Percentiles rank a stretch among this genome's conserved stretches.
Conservation (phyloP, 1,284 basidiomycete genomes). For the Ustilago bromivora region DNA sequence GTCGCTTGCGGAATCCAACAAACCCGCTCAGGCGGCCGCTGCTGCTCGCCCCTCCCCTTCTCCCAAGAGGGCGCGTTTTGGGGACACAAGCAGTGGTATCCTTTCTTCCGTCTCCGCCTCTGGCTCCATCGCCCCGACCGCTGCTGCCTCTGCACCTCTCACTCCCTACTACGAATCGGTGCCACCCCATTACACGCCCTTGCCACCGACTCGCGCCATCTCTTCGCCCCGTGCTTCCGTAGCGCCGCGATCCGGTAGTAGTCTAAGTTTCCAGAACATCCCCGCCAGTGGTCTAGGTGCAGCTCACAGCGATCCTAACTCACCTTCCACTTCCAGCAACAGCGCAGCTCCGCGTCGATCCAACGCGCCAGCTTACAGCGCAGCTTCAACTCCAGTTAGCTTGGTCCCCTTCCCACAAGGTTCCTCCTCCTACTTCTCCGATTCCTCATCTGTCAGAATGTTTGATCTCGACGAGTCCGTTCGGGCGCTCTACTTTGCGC, state of each 20-base stretch:
- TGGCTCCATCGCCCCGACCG: slow-evolving; percentile 7
- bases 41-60: slow-evolving; percentile 37
- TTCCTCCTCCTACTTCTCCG: slow-evolving; percentile 30
- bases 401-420: slow-evolving; percentile 33
- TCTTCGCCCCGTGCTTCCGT: slow-evolving; percentile 16
- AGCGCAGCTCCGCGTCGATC: background rate
- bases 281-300: background rate
- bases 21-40: slow-evolving; percentile 19
- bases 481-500: slow-evolving; percentile 65
- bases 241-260: slow-evolving; percentile 28
- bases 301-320: slow-evolving; percentile 23
- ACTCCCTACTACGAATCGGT: slow-evolving; percentile 27
- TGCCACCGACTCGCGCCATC: slow-evolving; percentile 40
- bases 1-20: slow-evolving; percentile 7
- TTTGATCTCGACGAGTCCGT: slow-evolving; percentile 67
- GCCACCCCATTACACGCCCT: slow-evolving; percentile 37
- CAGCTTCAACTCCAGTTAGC: slow-evolving; percentile 16
- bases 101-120: slow-evolving; percentile 16
- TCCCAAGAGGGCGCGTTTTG: slow-evolving; percentile 49
- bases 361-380: slow-evolving; percentile 1
- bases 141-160: slow-evolving; percentile 9
- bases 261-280: slow-evolving; percentile 9
- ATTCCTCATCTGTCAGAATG: slow-evolving; percentile 47
- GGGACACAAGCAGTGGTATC: slow-evolving; percentile 27
- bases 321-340: slow-evolving; percentile 18